Percentiles rank a stretch among this genome's conserved stretches.
These are phyloP conservation scores for Hypoxylon crocopeplum DNA, from an alignment of 495 filamentous ascomycete genomes.

Conservation along the genomic window DNA sequence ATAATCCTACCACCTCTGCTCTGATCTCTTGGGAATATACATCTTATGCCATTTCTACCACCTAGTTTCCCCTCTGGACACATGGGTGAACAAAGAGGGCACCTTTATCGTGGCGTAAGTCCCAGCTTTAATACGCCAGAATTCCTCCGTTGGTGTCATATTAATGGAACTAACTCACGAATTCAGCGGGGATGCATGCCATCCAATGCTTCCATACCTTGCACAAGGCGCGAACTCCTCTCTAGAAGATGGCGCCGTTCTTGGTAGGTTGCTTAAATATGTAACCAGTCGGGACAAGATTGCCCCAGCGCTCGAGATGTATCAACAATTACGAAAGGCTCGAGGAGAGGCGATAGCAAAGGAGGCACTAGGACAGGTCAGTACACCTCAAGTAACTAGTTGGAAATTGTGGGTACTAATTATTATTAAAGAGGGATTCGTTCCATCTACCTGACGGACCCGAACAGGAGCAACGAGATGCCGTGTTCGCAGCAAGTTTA, in stretches of 20 bases:
- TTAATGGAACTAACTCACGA: conserved; percentile 2
- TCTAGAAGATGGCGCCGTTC: conserved; percentile 61
- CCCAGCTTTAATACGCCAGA: neutral
- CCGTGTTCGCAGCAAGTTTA: conserved; percentile 53
- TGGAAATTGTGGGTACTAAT: conserved; percentile 42
- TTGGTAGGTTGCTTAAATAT: conserved; percentile 61
- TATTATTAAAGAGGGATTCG: conserved; percentile 60
- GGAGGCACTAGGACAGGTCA: conserved; percentile 42
- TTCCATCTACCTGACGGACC: conserved; percentile 66
- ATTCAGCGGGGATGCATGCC: conserved; percentile 63
- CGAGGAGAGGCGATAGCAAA: conserved; percentile 64
- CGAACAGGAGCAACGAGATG: conserved; percentile 60
- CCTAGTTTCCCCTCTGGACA: conserved; percentile 35
- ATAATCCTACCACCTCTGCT: neutral
- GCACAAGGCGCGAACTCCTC: conserved; percentile 66
- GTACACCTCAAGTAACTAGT: neutral
- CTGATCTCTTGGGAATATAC: neutral
- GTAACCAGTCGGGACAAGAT: conserved; percentile 53
- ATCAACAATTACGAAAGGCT: conserved; percentile 66
- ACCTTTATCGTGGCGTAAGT: conserved; percentile 50
- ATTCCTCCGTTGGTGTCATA: neutral
- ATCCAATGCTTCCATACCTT: conserved; percentile 73
- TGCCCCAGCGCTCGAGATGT: conserved; percentile 56
- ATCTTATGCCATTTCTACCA: conserved; percentile 5
- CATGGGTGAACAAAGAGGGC: conserved; percentile 50